Percentiles rank a stretch among this genome's conserved stretches.
Evolutionary conservation across 2,329 filamentous ascomycete genomes (phyloP).

Genomic region (Dendrostoma leiphaemia): DNA sequence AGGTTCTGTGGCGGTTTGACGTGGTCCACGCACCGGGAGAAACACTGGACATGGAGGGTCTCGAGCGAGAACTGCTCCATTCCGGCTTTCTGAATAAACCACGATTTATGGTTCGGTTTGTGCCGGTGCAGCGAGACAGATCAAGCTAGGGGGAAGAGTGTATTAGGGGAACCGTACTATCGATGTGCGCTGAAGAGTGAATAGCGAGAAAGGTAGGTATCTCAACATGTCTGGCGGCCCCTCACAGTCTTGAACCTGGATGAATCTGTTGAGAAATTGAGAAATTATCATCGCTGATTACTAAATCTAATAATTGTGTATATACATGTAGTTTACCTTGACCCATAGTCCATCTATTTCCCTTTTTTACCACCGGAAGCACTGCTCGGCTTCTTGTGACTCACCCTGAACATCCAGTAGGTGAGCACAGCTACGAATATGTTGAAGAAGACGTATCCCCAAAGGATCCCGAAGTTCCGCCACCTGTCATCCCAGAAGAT

Average conservation of each 20-base stretch:
- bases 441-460: slow-evolving; percentile 65
- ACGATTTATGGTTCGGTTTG: background rate
- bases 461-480: slow-evolving; percentile 70
- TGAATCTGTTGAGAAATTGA: too few species aligned
- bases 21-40: background rate
- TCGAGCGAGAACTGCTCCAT: background rate
- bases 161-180: too few species aligned
- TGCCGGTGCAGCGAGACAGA: too few species aligned
- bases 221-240: too few species aligned
- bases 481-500: slow-evolving; percentile 57
- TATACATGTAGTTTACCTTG: too few species aligned
- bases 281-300: too few species aligned
- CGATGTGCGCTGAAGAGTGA: too few species aligned
- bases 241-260: too few species aligned
- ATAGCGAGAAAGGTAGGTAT: too few species aligned
- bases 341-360: too few species aligned
- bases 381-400: slow-evolving; percentile 18
- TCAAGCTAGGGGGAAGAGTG: too few species aligned
- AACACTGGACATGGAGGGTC: background rate
- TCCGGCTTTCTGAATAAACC: background rate
- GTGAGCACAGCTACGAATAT: slow-evolving; percentile 54
- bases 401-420: slow-evolving; percentile 63
- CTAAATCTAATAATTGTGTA: too few species aligned
- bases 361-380: background rate
- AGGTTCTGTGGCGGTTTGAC: slow-evolving; percentile 2